Evolutionary conservation across 75 land plant species (phyloP), one percentile per base, ranked within the genome.

Genomic region (Pseudotsuga menziesii): DNA sequence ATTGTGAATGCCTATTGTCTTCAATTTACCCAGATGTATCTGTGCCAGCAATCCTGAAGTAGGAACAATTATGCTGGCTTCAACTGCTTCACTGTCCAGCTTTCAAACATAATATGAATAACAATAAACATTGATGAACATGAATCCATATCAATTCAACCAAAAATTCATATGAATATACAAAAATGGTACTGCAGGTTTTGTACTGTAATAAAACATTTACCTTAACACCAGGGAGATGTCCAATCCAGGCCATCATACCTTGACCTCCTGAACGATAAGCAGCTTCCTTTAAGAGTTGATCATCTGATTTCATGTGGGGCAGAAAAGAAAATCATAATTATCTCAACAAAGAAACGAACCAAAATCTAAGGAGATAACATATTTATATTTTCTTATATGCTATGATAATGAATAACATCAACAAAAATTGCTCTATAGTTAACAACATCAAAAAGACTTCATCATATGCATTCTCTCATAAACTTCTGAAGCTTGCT

Each of bases 191-290:
- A 4, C 16, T 32, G 76, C 72, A 22, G 11, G 6, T 16, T 26
- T 13, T 64, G 54, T 75, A 7, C 26, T 26, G 25, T 66, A 25
- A 16, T 15, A 58, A 22, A 20, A 76, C 4, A 4, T 62, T 62
- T 78, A 91, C 92, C 86, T 91, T 85, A 12, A 91, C 78, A 74
- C 92, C 92, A 54, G 92, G 92, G 62, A 86, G 84, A 62, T 71
- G 85, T 73, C 91, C 92, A 67, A 91, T 72, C 87, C 90, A 84
- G 39, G 86, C 88, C 69, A 74, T 72, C 29, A 85, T 88, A 26
- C 86, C 80, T 52, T 61, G 54, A 56, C 79, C 54, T 22, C 64
- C 74, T 63, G 75, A 73, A 25, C 76, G 61, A 36, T 22, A 19
- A 61, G 78, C 78, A 73, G 87, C 78, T 58, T 76, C 83, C 32